Evolutionary conservation across 106 monocot species (phyloP), one percentile per base, ranked within the genome.

Genomic region (Platanthera zijinensis): DNA sequence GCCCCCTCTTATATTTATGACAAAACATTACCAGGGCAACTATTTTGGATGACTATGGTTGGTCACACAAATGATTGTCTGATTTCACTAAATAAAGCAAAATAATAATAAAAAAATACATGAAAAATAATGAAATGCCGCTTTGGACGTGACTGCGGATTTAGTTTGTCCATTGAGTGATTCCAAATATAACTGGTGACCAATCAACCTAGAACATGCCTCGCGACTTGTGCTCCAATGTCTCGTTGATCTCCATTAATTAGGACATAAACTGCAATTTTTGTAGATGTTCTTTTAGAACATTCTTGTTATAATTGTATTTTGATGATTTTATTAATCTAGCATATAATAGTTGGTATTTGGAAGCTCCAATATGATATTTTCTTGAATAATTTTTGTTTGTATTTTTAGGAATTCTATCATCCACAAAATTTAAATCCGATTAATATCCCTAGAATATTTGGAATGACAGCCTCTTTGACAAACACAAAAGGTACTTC

Each of bases 401-500:
- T 59, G 15, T 62, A n/a, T 75, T 46, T 73, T 10, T 66, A 91
- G 88, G 88, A 91, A 63, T 91, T 86, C 56, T 91, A 88, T 75
- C 91, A 91, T 80, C 67, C 11, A 6, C 73, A 74, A 10, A 46
- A 84, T 17, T 75, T 74, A 68, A 74, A 71, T 61, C 71, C 80
- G 14, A 72, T 17, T 9, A 47, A 70, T 32, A 69, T 88, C 71
- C 88, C 91, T n/a, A 84, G 88, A 73, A 84, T 91, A 80, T 86
- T 91, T 91, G 91, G 91, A 46, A 91, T 91, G 91, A 88, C 88
- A 30, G 91, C 88, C 51, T 91, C 91, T 3, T 81, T 84, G 32
- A 73, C 88, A 22, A 80, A 84, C 71, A 75, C 88, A 48, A 91
- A 88, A 82, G 88, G 91, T 91, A 84, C 48, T 48, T 70, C 48